Evolutionary conservation across 805 yeast genomes (phyloP), one percentile per base, ranked within the genome.

Genomic region (Yarrowia porcina): DNA sequence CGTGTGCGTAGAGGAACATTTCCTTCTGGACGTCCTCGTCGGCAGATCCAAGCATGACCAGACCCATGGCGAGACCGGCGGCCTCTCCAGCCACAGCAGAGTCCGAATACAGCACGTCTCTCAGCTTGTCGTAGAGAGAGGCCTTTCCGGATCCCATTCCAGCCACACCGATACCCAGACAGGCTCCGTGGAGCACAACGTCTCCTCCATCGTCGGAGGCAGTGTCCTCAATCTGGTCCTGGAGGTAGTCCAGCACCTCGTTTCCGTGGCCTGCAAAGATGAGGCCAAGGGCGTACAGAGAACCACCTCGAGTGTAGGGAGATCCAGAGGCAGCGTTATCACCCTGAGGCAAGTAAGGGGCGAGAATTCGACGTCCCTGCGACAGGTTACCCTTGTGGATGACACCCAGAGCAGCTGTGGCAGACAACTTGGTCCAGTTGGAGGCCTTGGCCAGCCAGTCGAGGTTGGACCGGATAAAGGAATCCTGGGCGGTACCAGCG

Each of bases 371-470:
- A 72, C 86, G 85, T 61, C 98, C 99, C 72, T 91, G 96, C 0
- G 96, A 83, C 64, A 94, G 80, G 74, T 93, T 93, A 61, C 99
- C 98, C 71, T 88, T 89, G 74, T 94, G 98, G 68, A 94, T 92
- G 30, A 93, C 98, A 72, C 99, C 99, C 65, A 94, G 79, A 13
- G 98, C 97, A 9, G 98, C 98, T 13, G 98, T 93, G 1, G 98
- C 97, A 0, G 97, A 86, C 74, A 94, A 94, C 73, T 93, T 94
- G 6, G 97, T 91, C 99, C 99, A 94, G 75, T 93, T 91, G 50
- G 93, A 87, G n/a, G 99, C 97, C 76, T 91, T 90, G 45, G 96
- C 96, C 68, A 94, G 80, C 97, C 98, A 94, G 70, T 93, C 97
- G 70, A 91, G 79, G 72, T 94, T 94, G 45, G 87, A 83, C 73